Percentiles rank a stretch among this genome's conserved stretches.
Conservation (phyloP, 768 basidiomycete genomes). For the Epithele typhae region DNA sequence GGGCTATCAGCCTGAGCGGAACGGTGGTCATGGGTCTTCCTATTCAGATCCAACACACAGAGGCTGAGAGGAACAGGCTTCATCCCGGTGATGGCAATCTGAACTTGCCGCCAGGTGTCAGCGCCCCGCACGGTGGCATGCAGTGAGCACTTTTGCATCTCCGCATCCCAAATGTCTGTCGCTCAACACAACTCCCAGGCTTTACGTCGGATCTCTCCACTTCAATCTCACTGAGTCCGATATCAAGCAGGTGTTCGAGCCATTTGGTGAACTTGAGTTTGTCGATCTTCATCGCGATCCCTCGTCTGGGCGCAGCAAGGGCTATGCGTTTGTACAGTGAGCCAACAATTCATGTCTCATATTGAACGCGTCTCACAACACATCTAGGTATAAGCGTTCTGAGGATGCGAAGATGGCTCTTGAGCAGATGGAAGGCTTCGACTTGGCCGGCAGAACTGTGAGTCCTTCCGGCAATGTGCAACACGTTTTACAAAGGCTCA, state of each 20-base stretch:
- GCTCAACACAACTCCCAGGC: conserved; percentile 38
- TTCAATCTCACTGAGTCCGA: conserved; percentile 97
- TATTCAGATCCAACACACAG: conserved; percentile 94
- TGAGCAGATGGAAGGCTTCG: conserved; percentile 99
- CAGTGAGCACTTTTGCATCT: conserved; percentile 48
- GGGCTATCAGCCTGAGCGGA: conserved; percentile 85
- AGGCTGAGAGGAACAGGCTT: conserved; percentile 89
- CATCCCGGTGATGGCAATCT: conserved; percentile 86
- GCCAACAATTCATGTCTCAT: too few relatives aligned
- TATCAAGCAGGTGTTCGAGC: conserved; percentile 98
- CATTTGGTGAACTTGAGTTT: conserved; percentile 97
- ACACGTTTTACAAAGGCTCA: conserved; percentile 16
- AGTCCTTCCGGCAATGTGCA: conserved; percentile 23
- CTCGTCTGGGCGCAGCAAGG: conserved; percentile 92
- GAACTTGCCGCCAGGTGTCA: conserved; percentile 82
- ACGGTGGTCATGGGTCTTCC: conserved; percentile 98
- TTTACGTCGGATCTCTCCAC: conserved; percentile 96
- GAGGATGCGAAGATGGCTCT: conserved; percentile 96
- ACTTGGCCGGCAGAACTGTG: conserved; percentile 91
- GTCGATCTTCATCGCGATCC: conserved; percentile 97
- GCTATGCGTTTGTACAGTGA: conserved; percentile 96
- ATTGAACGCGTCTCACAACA: too few relatives aligned
- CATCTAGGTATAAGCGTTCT: conserved; percentile 73
- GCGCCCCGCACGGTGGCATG: conserved; percentile 73
- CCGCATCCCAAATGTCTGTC: too few relatives aligned